Conservation (phyloP, 345 rosid species). For the Erucastrum elatum region DNA sequence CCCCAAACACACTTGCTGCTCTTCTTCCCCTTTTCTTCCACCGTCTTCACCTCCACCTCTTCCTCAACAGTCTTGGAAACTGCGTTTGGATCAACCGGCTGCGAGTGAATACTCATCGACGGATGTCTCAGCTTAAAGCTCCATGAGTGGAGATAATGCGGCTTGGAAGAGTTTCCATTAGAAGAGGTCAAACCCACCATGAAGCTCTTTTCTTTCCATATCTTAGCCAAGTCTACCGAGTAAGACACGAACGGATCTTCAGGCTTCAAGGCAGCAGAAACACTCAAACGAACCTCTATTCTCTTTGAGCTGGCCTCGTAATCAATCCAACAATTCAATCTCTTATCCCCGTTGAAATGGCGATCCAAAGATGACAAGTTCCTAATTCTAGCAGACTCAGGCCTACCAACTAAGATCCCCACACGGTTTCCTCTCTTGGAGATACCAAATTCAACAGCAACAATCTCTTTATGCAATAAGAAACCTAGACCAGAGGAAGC, state of each 20-base stretch:
- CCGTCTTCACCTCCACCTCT: slow-evolving; percentile 39
- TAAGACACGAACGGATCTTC: slow-evolving; percentile 60
- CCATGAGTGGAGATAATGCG: slow-evolving; percentile 68
- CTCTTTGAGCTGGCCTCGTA: slow-evolving; percentile 75
- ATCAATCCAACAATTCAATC: slow-evolving; percentile 76
- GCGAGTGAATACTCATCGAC: slow-evolving; percentile 76
- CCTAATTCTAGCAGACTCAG: slow-evolving; percentile 47
- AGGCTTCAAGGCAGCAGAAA: slow-evolving; percentile 49
- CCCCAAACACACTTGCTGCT: slow-evolving; percentile 52
- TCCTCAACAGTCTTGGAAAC: slow-evolving; percentile 22
- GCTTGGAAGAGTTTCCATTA: slow-evolving; percentile 57
- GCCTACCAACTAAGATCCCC: slow-evolving; percentile 61
- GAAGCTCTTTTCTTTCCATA: slow-evolving; percentile 57
- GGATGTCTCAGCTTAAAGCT: slow-evolving; percentile 54
- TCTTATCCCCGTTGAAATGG: slow-evolving; percentile 45
- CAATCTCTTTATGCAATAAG: slow-evolving; percentile 9
- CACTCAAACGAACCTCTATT: slow-evolving; percentile 74
- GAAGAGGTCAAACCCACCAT: slow-evolving; percentile 69
- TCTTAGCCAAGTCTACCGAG: slow-evolving; percentile 55
- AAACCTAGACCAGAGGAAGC: slow-evolving; percentile 39
- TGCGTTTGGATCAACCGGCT: slow-evolving; percentile 67
- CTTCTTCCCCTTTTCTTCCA: slow-evolving; percentile 40
- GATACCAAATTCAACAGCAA: slow-evolving; percentile 60
- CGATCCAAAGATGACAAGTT: slow-evolving; percentile 25
- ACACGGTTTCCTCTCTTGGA: slow-evolving; percentile 51